Evolutionary conservation across 202 grass and related monocot genomes (phyloP).

Genomic region (Cymbopogon flexuosus): DNA sequence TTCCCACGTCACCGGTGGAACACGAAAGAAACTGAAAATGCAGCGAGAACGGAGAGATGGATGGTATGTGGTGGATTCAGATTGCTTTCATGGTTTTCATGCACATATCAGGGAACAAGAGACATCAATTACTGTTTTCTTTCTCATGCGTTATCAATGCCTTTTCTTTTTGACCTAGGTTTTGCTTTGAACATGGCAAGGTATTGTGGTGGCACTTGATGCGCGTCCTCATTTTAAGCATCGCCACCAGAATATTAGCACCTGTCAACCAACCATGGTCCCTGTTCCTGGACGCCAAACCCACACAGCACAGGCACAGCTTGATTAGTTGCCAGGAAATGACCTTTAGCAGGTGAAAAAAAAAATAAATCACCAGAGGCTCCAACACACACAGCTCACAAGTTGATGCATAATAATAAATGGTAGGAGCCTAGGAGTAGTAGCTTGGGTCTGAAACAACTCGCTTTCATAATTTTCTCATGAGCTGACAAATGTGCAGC

Average conservation of each 20-base stretch:
- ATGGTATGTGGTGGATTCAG: background rate
- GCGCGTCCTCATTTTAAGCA: constrained; percentile 13
- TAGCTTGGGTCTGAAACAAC: background rate
- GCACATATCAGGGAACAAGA: background rate
- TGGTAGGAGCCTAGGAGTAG: no score
- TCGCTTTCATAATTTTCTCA: constrained; percentile 25
- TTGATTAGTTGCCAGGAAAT: constrained; percentile 9
- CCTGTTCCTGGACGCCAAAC: background rate
- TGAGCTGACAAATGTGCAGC: constrained; percentile 18
- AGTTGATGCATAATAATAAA: background rate
- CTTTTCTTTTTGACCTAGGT: no score
- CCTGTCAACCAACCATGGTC: background rate
- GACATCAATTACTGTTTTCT: background rate
- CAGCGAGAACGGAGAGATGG: background rate
- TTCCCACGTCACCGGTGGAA: background rate
- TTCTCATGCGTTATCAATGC: background rate
- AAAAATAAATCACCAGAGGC: background rate
- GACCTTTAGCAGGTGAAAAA: background rate
- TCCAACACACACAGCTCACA: background rate
- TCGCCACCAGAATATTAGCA: background rate
- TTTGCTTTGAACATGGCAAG: no score
- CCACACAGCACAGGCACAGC: background rate
- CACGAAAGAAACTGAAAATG: background rate
- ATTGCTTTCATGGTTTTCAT: constrained; percentile 3
- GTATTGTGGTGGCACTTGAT: background rate